A percentile compares a stretch with the other conserved stretches of the same genome.
These are phyloP conservation scores for Plasmodium sp. DNA, from an alignment of 169 alveolate species.

Conservation along the genomic window DNA sequence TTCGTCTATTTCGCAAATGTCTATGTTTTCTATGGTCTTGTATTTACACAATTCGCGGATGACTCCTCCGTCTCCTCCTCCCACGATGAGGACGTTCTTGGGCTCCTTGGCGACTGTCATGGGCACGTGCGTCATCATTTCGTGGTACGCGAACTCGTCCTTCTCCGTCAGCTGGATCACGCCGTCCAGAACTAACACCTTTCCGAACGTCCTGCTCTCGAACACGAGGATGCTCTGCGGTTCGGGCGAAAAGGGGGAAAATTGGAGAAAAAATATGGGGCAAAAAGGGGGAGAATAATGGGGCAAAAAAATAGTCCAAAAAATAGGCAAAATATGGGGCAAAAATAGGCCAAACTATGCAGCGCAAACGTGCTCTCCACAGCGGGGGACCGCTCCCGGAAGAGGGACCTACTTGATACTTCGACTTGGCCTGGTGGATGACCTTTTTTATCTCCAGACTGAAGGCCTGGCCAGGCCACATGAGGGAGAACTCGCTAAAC, in stretches of 20 bases:
- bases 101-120: conserved; percentile 83
- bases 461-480: conserved; percentile 76
- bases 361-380: neutral
- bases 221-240: conserved; percentile 73
- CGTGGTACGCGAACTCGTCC: conserved; percentile 84
- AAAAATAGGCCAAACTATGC: neutral
- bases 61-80: conserved; percentile 90
- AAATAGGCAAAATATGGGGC: neutral
- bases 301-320: neutral
- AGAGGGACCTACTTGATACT: conserved; percentile 73
- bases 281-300: neutral
- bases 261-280: neutral
- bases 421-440: conserved; percentile 76
- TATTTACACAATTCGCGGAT: conserved; percentile 83
- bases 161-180: conserved; percentile 82
- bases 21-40: conserved; percentile 78
- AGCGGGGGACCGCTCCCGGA: neutral
- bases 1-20: conserved; percentile 86
- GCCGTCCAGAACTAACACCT: conserved; percentile 83
- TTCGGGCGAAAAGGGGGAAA: neutral
- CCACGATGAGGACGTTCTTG: conserved; percentile 82
- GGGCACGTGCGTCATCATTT: conserved; percentile 86
- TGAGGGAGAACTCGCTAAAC: conserved; percentile 61
- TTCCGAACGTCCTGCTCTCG: conserved; percentile 80
- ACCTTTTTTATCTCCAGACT: conserved; percentile 72